A percentile compares a stretch with the other conserved stretches of the same genome.
Evolutionary conservation across 2,329 filamentous ascomycete species (phyloP).

Genomic region (Arachnomyces sp.): DNA sequence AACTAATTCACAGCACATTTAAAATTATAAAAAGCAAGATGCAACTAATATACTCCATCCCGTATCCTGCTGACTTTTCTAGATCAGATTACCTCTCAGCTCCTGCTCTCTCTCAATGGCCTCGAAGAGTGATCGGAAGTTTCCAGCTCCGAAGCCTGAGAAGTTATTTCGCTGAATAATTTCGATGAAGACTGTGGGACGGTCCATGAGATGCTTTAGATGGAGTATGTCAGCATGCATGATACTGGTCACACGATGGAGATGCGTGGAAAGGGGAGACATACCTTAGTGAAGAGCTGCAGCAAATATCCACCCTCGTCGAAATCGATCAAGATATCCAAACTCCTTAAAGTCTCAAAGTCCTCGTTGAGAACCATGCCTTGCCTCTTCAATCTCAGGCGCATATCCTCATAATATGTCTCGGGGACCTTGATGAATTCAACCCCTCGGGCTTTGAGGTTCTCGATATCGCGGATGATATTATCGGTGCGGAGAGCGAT

Average conservation of each 20-base stretch:
- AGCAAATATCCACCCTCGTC: constrained; percentile 82
- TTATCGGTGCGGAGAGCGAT: constrained; percentile 77
- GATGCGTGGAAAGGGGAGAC: constrained; percentile 1
- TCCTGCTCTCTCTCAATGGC: constrained; percentile 92
- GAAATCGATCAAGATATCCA: constrained; percentile 92
- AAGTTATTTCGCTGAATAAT: constrained; percentile 92
- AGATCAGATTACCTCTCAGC: constrained; percentile 66
- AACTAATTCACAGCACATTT: too few species aligned
- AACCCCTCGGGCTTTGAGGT: constrained; percentile 76
- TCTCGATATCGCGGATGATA: constrained; percentile 69
- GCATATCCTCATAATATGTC: constrained; percentile 80
- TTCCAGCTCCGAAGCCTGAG: constrained; percentile 85
- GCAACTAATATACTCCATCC: too few species aligned
- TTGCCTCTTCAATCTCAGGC: constrained; percentile 59
- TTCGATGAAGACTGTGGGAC: constrained; percentile 91
- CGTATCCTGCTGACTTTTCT: constrained; percentile 1
- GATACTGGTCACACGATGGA: background rate
- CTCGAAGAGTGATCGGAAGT: constrained; percentile 93
- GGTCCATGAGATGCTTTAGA: constrained; percentile 70
- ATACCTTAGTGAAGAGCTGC: constrained; percentile 63
- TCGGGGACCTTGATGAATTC: constrained; percentile 85
- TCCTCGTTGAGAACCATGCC: constrained; percentile 64
- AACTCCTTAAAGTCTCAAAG: constrained; percentile 70
- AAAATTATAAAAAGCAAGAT: too few species aligned
- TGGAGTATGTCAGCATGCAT: constrained; percentile 1